Base-by-base conservation (phyloP, 768 basidiomycete species). In the Termitomyces sp. region DNA sequence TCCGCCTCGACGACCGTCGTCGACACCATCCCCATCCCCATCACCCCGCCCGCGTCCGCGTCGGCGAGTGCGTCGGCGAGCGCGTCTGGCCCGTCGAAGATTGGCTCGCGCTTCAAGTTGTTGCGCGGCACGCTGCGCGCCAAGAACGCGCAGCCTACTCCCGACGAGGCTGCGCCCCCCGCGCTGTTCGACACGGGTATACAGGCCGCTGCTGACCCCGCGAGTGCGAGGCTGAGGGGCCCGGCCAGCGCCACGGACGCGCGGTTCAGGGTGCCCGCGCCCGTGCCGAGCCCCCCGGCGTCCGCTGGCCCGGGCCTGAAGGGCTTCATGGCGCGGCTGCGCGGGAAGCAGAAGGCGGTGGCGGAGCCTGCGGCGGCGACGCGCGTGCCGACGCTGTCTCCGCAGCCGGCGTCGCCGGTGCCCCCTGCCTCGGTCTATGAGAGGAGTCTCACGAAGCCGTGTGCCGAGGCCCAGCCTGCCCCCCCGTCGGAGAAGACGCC, bases 321-420 rank as follows among this genome's bases (percentile, higher is more conserved):
- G 69, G 86, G 90, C 15, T 86, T 93, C 70, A 91, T 93, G 82
- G 82, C 89, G 29, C 83, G 88, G 31, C 89, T 92, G 68, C 80
- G 88, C 37, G 70, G 73, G 34, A 80, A 79, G 60, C 80, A 78
- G 59, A 76, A 75, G 54, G 68, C 76, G 24, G 64, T 72, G 47
- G 66, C 68, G 12, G 77, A 77, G 60, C 59, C 67, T 26, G 64
- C 71, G 1, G 56, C 71, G 1, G 56, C 66, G 37, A 64, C 70
- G 16, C 61, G 68, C 36, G 73, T 73, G 37, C 64, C 59, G n/a
- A 64, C 63, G 13, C 47, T 58, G 16, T 64, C 69, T 10, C 71
- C 75, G 6, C 71, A 72, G n/a, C 66, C 70, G 28, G 65, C 62
- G 7, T 60, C 66, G 31, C 64, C 71, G 4, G 69, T 66, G n/a